phyloP scores from a whole-genome alignment of 1,139 yeast species.

The Candida dubliniensis region DNA sequence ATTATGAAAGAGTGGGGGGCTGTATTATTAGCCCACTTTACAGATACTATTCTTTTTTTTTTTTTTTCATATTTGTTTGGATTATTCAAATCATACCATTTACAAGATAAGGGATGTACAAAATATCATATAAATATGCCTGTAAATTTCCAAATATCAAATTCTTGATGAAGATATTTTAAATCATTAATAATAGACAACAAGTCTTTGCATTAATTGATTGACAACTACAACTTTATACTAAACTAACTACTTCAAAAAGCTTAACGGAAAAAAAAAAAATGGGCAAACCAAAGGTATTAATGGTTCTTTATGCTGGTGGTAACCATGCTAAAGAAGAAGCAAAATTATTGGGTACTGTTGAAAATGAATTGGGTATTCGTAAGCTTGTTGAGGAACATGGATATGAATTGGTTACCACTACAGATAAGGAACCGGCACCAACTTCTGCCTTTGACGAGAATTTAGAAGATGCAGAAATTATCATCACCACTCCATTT shows the following conservation, averaged over 20 bases:
- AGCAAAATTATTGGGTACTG: conserved; percentile 62
- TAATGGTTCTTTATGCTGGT: conserved; percentile 58
- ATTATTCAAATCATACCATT: too few species aligned
- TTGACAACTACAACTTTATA: neutral
- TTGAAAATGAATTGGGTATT: conserved; percentile 76
- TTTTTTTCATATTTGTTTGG: too few species aligned
- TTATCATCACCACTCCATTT: conserved; percentile 81
- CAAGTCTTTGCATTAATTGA: neutral
- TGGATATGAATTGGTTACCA: conserved; percentile 69
- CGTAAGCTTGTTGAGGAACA: conserved; percentile 61
- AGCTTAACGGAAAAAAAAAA: neutral
- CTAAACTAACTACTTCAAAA: neutral
- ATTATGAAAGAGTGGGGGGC: too few species aligned
- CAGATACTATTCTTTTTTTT: too few species aligned
- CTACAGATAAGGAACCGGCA: conserved; percentile 70
- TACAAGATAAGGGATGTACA: too few species aligned
- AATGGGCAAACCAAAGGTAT: conserved; percentile 39
- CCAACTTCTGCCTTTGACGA: conserved; percentile 56
- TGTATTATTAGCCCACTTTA: too few species aligned
- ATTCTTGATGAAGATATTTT: neutral
- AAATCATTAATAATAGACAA: neutral
- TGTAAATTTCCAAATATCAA: neutral
- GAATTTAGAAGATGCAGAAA: conserved; percentile 68
- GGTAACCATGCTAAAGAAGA: conserved; percentile 61
- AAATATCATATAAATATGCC: conserved; percentile 1